Evolutionary conservation across 768 basidiomycete species (phyloP).

Genomic region (Termitomyces titanicus): DNA sequence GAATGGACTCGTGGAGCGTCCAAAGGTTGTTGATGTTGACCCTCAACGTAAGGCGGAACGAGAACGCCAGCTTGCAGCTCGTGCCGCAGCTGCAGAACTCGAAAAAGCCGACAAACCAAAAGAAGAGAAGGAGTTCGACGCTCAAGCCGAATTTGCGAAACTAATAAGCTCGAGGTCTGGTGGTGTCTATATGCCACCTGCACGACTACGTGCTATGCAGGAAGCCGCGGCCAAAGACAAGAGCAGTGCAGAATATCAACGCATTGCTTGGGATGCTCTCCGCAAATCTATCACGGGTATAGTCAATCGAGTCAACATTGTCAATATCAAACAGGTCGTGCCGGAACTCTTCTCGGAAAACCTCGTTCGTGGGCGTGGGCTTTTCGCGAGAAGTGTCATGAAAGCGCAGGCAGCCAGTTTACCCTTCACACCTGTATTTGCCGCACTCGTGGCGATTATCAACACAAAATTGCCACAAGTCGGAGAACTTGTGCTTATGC

Average conservation of each 20-base stretch:
- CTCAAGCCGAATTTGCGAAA: conserved; percentile 87
- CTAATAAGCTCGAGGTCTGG: conserved; percentile 79
- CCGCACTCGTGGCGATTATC: conserved; percentile 89
- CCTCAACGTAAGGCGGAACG: conserved; percentile 73
- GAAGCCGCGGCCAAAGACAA: conserved; percentile 81
- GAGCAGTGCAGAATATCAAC: conserved; percentile 83
- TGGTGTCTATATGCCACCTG: conserved; percentile 96
- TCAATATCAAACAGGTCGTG: conserved; percentile 92
- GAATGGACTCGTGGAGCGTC: conserved; percentile 23
- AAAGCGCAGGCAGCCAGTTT: conserved; percentile 96
- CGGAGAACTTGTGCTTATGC: conserved; percentile 84
- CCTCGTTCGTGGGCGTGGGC: conserved; percentile 86
- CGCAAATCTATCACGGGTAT: conserved; percentile 98
- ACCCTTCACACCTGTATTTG: conserved; percentile 97
- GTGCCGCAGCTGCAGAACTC: conserved; percentile 66
- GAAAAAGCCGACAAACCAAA: conserved; percentile 56
- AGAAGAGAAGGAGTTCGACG: conserved; percentile 52
- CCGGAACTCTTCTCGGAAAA: conserved; percentile 94
- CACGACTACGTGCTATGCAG: conserved; percentile 86
- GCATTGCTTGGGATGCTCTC: conserved; percentile 95
- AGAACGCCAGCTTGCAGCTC: conserved; percentile 74
- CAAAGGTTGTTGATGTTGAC: conserved; percentile 65
- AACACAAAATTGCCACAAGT: conserved; percentile 97
- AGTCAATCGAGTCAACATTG: conserved; percentile 96
- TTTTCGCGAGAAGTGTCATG: conserved; percentile 95